phyloP scores from a whole-genome alignment of 257 asterid species.

The Solanum tarijense region DNA sequence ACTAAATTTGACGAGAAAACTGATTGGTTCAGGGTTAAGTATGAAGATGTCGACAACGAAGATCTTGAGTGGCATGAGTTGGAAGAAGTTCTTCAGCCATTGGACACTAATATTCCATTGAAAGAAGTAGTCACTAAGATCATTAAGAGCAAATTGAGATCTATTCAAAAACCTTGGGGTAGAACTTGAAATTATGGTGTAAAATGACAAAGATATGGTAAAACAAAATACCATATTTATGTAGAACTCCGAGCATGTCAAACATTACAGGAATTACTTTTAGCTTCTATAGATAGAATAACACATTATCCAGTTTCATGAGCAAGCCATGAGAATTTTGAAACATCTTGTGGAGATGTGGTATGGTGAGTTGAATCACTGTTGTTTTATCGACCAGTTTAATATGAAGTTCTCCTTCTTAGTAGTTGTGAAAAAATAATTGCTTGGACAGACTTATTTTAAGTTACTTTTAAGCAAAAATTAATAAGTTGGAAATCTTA shows the following conservation, averaged over 20 bases:
- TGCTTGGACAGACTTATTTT: too few relatives aligned
- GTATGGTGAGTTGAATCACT: too few relatives aligned
- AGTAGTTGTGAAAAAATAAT: too few relatives aligned
- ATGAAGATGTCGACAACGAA: constrained; percentile 61
- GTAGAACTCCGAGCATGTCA: neutral
- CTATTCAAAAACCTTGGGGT: constrained; percentile 2
- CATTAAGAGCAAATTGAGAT: constrained; percentile 27
- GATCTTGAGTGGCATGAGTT: constrained; percentile 58
- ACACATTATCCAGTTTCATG: neutral
- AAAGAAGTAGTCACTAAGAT: constrained; percentile 30
- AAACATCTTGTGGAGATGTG: too few relatives aligned
- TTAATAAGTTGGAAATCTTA: too few relatives aligned
- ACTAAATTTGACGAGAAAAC: constrained; percentile 28
- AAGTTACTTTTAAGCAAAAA: too few relatives aligned
- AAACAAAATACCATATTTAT: neutral
- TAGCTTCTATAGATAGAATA: too few relatives aligned
- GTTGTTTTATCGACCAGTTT: too few relatives aligned
- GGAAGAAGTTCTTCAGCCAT: constrained; percentile 36
- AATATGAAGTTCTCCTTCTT: too few relatives aligned
- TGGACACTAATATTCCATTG: constrained; percentile 45
- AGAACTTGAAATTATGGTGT: neutral
- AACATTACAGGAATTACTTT: neutral
- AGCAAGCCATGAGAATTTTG: too few relatives aligned
- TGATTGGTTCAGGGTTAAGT: constrained; percentile 53
- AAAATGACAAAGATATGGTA: constrained; percentile 5